These are phyloP conservation scores for Leccinellum albellum DNA, from an alignment of 768 basidiomycete genomes.

Conservation along the genomic window DNA sequence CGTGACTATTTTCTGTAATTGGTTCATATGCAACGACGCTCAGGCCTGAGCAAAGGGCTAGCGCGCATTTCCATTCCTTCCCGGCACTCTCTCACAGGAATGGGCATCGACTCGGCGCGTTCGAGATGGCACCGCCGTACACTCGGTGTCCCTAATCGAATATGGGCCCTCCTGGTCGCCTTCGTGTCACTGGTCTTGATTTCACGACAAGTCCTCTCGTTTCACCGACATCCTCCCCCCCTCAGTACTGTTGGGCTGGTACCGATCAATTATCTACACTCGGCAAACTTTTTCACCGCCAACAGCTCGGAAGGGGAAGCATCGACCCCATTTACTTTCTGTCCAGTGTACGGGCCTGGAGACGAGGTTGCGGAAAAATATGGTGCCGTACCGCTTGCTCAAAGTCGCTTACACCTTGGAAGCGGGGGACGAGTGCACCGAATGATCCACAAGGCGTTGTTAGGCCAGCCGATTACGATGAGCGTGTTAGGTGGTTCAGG, in stretches of 20 bases:
- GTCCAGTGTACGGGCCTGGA: constrained; percentile 79
- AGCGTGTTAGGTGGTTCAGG: constrained; percentile 87
- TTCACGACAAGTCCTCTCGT: constrained; percentile 54
- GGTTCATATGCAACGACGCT: constrained; percentile 62
- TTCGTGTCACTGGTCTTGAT: constrained; percentile 53
- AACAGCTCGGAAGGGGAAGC: constrained; percentile 35
- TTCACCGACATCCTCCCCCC: constrained; percentile 21
- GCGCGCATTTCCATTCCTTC: constrained; percentile 55
- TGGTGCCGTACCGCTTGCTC: constrained; percentile 67
- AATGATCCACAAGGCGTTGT: constrained; percentile 77
- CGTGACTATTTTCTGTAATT: background rate
- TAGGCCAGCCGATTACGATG: constrained; percentile 85
- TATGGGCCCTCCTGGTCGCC: constrained; percentile 59
- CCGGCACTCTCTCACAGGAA: constrained; percentile 37
- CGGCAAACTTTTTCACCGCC: constrained; percentile 16
- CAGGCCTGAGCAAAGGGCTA: constrained; percentile 41
- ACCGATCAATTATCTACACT: constrained; percentile 83
- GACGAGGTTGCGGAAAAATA: constrained; percentile 80
- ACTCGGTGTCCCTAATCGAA: constrained; percentile 62
- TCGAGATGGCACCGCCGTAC: constrained; percentile 54
- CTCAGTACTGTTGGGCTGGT: constrained; percentile 46
- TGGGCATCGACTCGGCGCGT: constrained; percentile 45
- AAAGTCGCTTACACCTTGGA: constrained; percentile 72
- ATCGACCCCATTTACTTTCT: constrained; percentile 81
- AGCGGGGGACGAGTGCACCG: constrained; percentile 80